Conservation (phyloP, 768 basidiomycete species). For the Lactarius pseudohatsudake region DNA sequence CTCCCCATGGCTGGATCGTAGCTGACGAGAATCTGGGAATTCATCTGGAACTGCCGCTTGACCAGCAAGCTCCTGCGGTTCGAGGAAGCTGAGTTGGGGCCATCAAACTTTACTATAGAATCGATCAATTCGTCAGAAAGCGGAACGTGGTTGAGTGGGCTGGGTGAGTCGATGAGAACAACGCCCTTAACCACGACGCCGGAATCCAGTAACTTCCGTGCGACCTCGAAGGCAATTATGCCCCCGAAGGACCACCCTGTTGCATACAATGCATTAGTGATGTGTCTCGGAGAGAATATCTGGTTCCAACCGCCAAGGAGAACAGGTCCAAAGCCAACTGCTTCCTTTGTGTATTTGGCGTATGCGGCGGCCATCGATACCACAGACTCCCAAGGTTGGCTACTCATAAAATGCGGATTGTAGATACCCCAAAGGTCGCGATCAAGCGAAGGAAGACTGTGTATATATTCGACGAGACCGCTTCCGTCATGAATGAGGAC, state of each 20-base stretch:
- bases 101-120: slow-evolving; percentile 40
- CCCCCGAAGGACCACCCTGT: slow-evolving; percentile 82
- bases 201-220: slow-evolving; percentile 47
- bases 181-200: slow-evolving; percentile 54
- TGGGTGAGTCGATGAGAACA: slow-evolving; percentile 66
- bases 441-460: slow-evolving; percentile 45
- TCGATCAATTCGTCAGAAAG: slow-evolving; percentile 55
- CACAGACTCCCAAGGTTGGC: slow-evolving; percentile 49
- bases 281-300: background rate
- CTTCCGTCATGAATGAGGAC: slow-evolving; percentile 76
- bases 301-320: slow-evolving; percentile 56
- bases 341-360: slow-evolving; percentile 41
- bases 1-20: slow-evolving; percentile 42
- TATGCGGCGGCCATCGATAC: slow-evolving; percentile 55
- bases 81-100: slow-evolving; percentile 32
- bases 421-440: slow-evolving; percentile 61
- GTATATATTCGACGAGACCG: slow-evolving; percentile 54
- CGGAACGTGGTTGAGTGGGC: slow-evolving; percentile 51
- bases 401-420: slow-evolving; percentile 51
- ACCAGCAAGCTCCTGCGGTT: slow-evolving; percentile 39
- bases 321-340: slow-evolving; percentile 40
- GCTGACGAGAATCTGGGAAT: slow-evolving; percentile 44
- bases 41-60: slow-evolving; percentile 50
- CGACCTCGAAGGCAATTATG: slow-evolving; percentile 65
- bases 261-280: background rate